Conservation (phyloP, 2,329 filamentous ascomycete species). For the Exophiala sideris region DNA sequence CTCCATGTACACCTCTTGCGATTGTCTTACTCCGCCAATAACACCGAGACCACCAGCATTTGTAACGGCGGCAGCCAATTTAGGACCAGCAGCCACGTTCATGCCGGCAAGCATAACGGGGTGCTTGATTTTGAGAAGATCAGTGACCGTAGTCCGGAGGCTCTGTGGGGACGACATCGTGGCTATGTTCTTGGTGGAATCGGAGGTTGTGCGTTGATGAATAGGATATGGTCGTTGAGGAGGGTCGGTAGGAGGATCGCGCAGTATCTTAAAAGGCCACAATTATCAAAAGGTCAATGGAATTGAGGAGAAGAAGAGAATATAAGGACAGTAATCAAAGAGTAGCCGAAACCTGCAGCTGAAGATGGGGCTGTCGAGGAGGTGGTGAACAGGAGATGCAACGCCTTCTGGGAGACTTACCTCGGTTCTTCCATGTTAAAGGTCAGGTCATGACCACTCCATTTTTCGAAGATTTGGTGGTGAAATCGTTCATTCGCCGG, state of each 20-base stretch:
- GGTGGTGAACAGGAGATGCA: too few relatives aligned
- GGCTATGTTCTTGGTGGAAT: slow-evolving; percentile 1
- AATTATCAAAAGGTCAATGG: too few relatives aligned
- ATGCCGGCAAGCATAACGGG: slow-evolving; percentile 94
- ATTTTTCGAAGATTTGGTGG: too few relatives aligned
- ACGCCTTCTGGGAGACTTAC: too few relatives aligned
- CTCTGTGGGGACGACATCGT: slow-evolving; percentile 57
- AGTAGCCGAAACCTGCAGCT: too few relatives aligned
- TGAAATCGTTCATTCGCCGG: too few relatives aligned
- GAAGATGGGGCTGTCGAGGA: too few relatives aligned
- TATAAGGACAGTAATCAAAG: too few relatives aligned
- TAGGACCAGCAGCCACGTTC: slow-evolving; percentile 97
- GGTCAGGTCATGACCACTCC: too few relatives aligned
- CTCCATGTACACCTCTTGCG: not conserved
- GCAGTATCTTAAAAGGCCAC: too few relatives aligned
- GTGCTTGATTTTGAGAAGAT: slow-evolving; percentile 97
- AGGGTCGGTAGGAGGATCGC: not conserved
- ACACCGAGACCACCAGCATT: slow-evolving; percentile 96
- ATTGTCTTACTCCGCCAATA: slow-evolving; percentile 70
- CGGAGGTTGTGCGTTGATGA: not conserved
- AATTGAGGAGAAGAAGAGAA: too few relatives aligned
- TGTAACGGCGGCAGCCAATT: slow-evolving; percentile 92
- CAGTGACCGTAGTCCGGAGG: slow-evolving; percentile 87
- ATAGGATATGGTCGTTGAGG: not conserved
- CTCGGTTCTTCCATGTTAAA: too few relatives aligned